phyloP scores from a whole-genome alignment of 2,329 filamentous ascomycete species.

The Epichloe sp. region DNA sequence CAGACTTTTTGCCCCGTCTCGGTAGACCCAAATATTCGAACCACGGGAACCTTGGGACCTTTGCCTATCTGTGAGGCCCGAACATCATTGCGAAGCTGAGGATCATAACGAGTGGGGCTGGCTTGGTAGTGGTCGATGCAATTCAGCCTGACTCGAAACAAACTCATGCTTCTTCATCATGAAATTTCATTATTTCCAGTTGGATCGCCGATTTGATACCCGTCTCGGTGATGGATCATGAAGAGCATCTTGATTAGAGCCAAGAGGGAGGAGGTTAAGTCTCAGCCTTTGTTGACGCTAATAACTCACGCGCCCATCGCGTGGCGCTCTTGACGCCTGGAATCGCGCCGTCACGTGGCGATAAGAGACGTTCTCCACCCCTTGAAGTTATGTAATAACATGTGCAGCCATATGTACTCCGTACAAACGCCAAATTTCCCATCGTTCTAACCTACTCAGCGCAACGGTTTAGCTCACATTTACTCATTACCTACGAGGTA shows the following conservation, averaged over 20 bases:
- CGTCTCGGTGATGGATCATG: not conserved
- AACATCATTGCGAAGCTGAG: constrained; percentile 55
- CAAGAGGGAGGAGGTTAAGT: too few relatives aligned
- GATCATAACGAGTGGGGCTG: constrained; percentile 66
- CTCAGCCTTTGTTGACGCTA: not conserved
- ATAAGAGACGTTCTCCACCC: constrained; percentile 5
- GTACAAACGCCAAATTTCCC: not conserved
- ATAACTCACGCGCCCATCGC: not conserved
- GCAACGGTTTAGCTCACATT: not conserved
- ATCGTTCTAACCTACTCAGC: not conserved
- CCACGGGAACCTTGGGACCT: constrained; percentile 66
- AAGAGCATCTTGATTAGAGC: not conserved
- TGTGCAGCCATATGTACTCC: not conserved
- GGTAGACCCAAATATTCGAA: constrained; percentile 84
- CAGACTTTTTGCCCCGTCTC: constrained; percentile 89
- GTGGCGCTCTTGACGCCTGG: not conserved
- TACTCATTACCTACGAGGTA: not conserved
- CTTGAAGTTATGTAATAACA: not conserved
- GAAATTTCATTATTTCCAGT: not conserved
- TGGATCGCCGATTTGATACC: not conserved
- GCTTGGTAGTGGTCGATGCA: constrained; percentile 93
- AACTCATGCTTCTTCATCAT: constrained; percentile 31
- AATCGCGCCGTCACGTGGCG: constrained; percentile 18
- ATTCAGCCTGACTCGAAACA: constrained; percentile 84
- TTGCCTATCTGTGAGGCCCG: constrained; percentile 44